These are phyloP conservation scores for Sarocladium brachiariae DNA, from an alignment of 2,329 filamentous ascomycete genomes.

Conservation along the genomic window DNA sequence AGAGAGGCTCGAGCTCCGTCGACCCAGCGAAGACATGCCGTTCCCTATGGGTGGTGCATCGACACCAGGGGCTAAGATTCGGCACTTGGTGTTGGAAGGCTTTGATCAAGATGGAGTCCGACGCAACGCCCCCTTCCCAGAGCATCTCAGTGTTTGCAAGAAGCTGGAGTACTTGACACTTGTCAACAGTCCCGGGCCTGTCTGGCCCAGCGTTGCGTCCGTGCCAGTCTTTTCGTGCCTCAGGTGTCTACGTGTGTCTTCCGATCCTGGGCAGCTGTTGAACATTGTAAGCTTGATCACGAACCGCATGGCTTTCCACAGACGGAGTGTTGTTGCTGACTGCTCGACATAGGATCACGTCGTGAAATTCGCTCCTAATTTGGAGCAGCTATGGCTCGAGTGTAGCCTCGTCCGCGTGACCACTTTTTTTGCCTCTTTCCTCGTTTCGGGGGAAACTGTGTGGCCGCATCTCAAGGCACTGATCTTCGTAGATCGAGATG, in stretches of 20 bases:
- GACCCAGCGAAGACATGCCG: not conserved
- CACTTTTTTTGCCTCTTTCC: no score
- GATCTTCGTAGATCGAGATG: slow-evolving; percentile 11
- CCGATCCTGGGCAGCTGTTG: not conserved
- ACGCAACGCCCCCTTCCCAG: not conserved
- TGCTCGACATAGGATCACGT: no score
- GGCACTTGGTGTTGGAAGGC: slow-evolving; percentile 2
- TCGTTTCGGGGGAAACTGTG: no score
- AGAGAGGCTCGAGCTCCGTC: not conserved
- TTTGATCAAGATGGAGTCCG: not conserved
- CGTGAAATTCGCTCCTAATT: slow-evolving; percentile 14
- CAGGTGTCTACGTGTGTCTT: not conserved
- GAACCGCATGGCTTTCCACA: no score
- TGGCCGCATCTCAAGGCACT: slow-evolving; percentile 26
- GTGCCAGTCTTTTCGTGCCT: not conserved
- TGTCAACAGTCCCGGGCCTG: not conserved
- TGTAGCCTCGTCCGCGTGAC: not conserved
- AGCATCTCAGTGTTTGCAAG: not conserved
- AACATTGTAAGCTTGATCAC: not conserved
- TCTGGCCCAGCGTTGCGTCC: not conserved
- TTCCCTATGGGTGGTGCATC: not conserved
- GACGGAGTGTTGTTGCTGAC: no score
- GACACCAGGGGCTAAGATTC: not conserved
- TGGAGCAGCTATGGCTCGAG: slow-evolving; percentile 26
- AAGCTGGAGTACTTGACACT: not conserved